Base-by-base conservation (phyloP, 176 grass and related monocot genomes). In the Aechmea fasciata region DNA sequence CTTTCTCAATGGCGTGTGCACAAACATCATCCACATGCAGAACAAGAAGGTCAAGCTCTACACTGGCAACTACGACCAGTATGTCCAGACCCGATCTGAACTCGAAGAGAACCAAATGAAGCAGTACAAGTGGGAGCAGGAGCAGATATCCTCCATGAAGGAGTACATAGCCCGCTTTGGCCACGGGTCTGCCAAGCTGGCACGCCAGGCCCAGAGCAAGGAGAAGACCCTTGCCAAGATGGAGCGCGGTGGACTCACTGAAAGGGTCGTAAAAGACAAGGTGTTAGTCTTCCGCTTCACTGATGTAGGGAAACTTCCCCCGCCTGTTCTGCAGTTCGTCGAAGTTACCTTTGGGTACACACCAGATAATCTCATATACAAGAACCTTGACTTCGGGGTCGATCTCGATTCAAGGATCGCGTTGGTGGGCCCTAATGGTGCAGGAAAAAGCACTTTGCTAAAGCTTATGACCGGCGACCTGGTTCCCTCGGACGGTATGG, bases 191-290 rank as follows among this genome's bases (percentile, higher is more conserved):
- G 91, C 91, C 8, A 96, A 91, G 83, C 80, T 96, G 53, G 91
- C 87, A 14, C 85, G 91, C 13, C 91, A 96, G 55, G 87, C 91
- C 7, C 91, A 96, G 63, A 91, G 87, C 51, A 96, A 96, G 67
- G 91, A 96, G 82, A 96, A 96, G 79, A 96, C 87, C 13, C 84
- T 96, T n/a, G 91, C 87, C 12, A 96, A 96, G 82, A 96, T 96
- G 91, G 91, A 96, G 80, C 85, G 91, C 8, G 87, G 91, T n/a
- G 91, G 91, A 49, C 84, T 96, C 13, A 96, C 87, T 9, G 91
- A 96, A 63, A 91, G 79, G 65, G 82, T 96, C 28, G 87, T 68
- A 9, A 80, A 78, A 61, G 91, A 96, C 51, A 91, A 74, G 73
- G 72, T 91, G 22, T 63, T 96, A 65, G 78, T 83, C 8, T 96